Base-by-base conservation (phyloP, 352 stramenopile species). In the Phytopythium boreale region DNA sequence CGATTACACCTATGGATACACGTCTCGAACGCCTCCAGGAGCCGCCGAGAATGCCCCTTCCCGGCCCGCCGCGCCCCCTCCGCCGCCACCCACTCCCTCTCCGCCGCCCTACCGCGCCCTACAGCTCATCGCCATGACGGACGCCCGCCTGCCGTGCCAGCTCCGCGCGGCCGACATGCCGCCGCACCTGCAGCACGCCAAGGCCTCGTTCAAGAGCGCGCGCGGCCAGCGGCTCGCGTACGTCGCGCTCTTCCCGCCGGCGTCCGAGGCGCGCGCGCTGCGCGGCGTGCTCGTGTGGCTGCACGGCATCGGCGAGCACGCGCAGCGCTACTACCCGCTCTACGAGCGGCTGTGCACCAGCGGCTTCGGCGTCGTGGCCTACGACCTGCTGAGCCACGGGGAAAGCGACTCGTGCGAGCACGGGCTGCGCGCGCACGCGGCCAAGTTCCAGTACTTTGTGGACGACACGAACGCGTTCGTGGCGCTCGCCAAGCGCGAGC, bases 401-500 rank as follows among this genome's bases (percentile, higher is more conserved):
- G 46, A 63, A 17, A 87, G 79, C 34, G 76, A 82, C 61, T 64
- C 58, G 37, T 68, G 75, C 57, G 59, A 69, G 14, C 67, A 74
- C 20, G 59, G 62, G 20, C 56, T 74, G 31, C 63, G 77, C 36
- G 73, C 71, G 7, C 73, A 84, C 57, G 68, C 61, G 31, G 47
- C 67, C 19, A 67, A 59, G 26, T 84, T 84, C 59, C 71, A 74
- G 10, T 72, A 82, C 51, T 79, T 87, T 52, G 72, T 87, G 52
- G 69, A 85, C 51, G 78, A 87, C 63, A 76, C 74, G 51, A 80
- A 87, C 56, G 74, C 72, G 27, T 76, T 85, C 44, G 57, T 85
- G 41, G 41, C 50, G 20, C 61, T 82, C 59, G 68, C 72, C 15
- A 80, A 82, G 63, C 44, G 64, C n/a, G 27, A 72, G 17, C 24